phyloP scores from a whole-genome alignment of 1,284 basidiomycete species.

The Cystobasidiaceae sp. region DNA sequence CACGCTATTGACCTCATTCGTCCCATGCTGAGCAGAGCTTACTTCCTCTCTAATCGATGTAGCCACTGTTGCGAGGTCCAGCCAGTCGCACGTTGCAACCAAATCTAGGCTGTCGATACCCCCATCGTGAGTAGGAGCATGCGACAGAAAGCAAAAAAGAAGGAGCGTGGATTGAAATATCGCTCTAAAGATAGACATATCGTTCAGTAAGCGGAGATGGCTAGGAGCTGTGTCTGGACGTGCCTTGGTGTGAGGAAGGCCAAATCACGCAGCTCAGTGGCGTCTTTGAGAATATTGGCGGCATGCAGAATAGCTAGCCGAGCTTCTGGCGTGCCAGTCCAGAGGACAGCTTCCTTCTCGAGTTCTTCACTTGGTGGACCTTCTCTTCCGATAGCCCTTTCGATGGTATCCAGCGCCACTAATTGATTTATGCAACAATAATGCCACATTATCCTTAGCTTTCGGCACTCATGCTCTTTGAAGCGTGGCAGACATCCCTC shows the following conservation, averaged over 20 bases:
- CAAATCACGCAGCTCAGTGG: background rate
- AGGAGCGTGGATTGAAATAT: constrained; percentile 20
- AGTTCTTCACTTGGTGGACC: background rate
- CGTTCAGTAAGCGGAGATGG: background rate
- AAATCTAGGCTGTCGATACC: background rate
- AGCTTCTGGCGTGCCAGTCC: constrained; percentile 6
- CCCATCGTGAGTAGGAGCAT: background rate
- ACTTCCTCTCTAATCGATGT: no score
- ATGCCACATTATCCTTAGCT: constrained; percentile 12
- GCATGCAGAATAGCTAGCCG: constrained; percentile 5
- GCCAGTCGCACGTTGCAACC: background rate
- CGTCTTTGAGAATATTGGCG: constrained; percentile 9
- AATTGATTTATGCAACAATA: constrained; percentile 14
- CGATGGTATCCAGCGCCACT: background rate
- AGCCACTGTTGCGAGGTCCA: no score
- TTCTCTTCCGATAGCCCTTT: constrained; percentile 5
- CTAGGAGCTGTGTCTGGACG: background rate
- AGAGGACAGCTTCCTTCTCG: background rate
- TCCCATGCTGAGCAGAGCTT: no score
- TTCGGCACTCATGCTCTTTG: background rate
- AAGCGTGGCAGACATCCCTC: background rate
- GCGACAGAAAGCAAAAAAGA: constrained; percentile 4
- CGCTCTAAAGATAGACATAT: background rate
- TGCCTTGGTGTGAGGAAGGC: constrained; percentile 20
- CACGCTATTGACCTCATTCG: no score